Evolutionary conservation across 441 rosid genomes (phyloP).

Genomic region (Mallotus repandus): DNA sequence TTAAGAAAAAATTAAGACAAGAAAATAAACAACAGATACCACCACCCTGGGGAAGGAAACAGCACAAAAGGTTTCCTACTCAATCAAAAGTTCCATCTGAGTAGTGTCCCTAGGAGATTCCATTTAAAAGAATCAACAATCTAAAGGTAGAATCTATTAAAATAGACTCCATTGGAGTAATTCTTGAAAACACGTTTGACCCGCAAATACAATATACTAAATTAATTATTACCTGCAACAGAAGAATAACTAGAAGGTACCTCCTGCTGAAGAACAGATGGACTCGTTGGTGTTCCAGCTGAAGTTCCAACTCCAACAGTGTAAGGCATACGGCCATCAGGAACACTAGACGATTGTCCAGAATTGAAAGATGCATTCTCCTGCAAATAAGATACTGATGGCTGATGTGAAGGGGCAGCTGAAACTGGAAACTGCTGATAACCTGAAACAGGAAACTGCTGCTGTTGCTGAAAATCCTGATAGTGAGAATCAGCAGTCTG

Average conservation of each 20-base stretch:
- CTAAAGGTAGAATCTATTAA: slow-evolving; percentile 6
- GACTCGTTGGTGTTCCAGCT: slow-evolving; percentile 49
- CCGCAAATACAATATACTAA: slow-evolving; percentile 50
- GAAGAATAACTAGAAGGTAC: slow-evolving; percentile 99
- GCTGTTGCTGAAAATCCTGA: slow-evolving; percentile 55
- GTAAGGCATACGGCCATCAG: slow-evolving; percentile 46
- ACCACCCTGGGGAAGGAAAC: background rate
- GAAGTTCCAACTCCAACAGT: slow-evolving; percentile 45
- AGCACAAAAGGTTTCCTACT: background rate
- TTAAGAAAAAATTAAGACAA: background rate
- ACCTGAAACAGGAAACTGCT: slow-evolving; percentile 37
- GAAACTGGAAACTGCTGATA: slow-evolving; percentile 68
- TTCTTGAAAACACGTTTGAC: slow-evolving; percentile 57
- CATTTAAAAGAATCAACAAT: background rate
- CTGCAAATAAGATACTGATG: slow-evolving; percentile 44
- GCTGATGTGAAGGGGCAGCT: slow-evolving; percentile 40
- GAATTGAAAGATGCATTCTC: slow-evolving; percentile 40
- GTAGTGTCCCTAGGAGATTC: slow-evolving; percentile 1
- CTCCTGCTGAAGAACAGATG: slow-evolving; percentile 96
- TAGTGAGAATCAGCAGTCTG: slow-evolving; percentile 50
- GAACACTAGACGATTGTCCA: slow-evolving; percentile 39
- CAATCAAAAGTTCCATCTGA: background rate
- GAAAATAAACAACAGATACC: background rate
- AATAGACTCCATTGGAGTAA: slow-evolving; percentile 22
- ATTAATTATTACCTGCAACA: slow-evolving; percentile 91